Evolutionary conservation across 257 asterid species (phyloP), one percentile per base, ranked within the genome.

Genomic region (Mentha longifolia): DNA sequence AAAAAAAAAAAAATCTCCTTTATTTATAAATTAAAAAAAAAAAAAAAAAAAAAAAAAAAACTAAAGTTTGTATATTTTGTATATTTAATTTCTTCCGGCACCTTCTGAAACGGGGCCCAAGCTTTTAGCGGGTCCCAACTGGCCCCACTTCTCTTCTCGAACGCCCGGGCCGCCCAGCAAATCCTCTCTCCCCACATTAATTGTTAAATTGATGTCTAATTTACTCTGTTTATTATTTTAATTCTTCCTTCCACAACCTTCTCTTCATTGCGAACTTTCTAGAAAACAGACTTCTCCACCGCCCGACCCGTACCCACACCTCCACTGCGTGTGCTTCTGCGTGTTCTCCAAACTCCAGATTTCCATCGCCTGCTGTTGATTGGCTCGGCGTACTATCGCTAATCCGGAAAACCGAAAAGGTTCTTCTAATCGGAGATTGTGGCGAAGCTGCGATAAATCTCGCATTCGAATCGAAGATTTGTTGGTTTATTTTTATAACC

Each of bases 211-310:
- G 0, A 14, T 17, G 41, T 43, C 33, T 31, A 6, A 42, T 41
- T 55, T 42, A 9, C 8, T n/a, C 13, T 16, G 65, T 28, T 8
- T 35, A 35, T 35, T 20, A 0, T 45, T 3, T 16, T 14, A 5
- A 22, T 37, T 49, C 6, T 10, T 31, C 20, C 30, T 64, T 72
- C 70, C 25, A 56, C 62, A 70, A 15, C 55, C 66, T 39, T 65
- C 75, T 67, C 63, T 45, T 28, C 39, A 28, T 20, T 49, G 68
- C 59, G 82, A 79, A 73, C 77, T n/a, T 81, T 81, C 86, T 78
- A 75, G 86, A 81, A 78, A 77, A 68, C 9, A 17, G 43, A 67
- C 72, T 60, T 54, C 55, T 20, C 61, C 55, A 30, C 43, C 61
- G 33, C 67, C 30, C 67, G 41, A 20, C 71, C 30, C 67, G 41